A percentile compares a stretch with the other conserved stretches of the same genome.
Evolutionary conservation across 345 rosid species (phyloP).

Genomic region (Syzygium aromaticum): DNA sequence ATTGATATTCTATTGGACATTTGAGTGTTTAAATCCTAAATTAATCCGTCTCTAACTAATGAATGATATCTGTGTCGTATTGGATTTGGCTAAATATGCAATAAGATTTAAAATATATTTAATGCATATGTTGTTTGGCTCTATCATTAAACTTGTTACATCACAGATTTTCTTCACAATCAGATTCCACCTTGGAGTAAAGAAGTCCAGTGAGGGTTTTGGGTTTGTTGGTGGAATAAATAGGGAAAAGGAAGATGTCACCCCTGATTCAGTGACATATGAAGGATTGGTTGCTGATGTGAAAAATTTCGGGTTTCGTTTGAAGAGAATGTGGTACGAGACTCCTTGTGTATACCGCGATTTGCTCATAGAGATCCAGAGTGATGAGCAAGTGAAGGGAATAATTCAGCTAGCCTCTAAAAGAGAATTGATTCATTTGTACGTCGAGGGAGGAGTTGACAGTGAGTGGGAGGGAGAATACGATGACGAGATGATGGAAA

Average conservation of each 20-base stretch:
- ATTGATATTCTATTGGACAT: not conserved
- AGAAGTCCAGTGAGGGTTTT: not conserved
- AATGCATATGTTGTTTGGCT: not conserved
- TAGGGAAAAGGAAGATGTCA: not conserved
- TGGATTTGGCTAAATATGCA: too few relatives aligned
- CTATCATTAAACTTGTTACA: not conserved
- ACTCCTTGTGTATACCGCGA: not conserved
- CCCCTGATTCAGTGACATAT: not conserved
- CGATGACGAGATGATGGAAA: too few relatives aligned
- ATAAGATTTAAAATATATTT: not conserved
- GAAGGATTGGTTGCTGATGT: not conserved
- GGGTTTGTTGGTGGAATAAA: not conserved
- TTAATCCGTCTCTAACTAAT: not conserved
- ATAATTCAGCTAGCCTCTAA: not conserved
- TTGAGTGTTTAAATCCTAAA: not conserved
- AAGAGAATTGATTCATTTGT: not conserved
- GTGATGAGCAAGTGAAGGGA: not conserved
- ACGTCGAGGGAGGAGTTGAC: not conserved
- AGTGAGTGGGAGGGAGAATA: not conserved
- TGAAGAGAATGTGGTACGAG: not conserved
- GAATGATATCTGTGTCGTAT: not conserved
- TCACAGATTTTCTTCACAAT: not conserved
- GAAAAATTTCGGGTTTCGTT: not conserved
- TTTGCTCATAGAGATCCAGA: not conserved
- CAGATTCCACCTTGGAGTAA: not conserved